Base-by-base conservation (phyloP, 129 eudicot species). In the sunflower (Helianthus annuus) region DNA sequence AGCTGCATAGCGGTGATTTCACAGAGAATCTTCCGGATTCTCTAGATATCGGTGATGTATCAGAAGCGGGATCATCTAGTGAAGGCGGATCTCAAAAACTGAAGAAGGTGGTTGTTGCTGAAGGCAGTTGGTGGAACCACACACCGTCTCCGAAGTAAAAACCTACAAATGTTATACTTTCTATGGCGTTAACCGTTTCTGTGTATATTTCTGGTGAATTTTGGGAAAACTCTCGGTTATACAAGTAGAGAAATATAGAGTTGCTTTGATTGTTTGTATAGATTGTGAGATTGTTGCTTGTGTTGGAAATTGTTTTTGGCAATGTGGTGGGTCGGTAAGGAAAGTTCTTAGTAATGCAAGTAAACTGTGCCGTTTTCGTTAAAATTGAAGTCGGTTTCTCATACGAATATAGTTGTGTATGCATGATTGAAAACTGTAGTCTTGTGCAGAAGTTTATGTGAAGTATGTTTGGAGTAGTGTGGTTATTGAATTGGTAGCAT, bases 21-120 rank as follows among this genome's bases (percentile, higher is more conserved):
- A 71, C 75, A 3, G 87, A 86, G 79, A 84, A 84, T 86, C 97
- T 87, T 78, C 98, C 98, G 4, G 96, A 87, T 59, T 79, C 88
- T 44, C 74, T 87, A 81, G 96, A 87, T 78, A 87, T 89, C 55
- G 97, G 96, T 62, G 95, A 93, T 69, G 89, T 90, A 58, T 73
- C 89, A 45, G 95, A 87, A 79, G 69, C 88, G 36, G 84, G 79
- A 69, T 59, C 82, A 27, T 76, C 87, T 34, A 71, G 83, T 56
- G 85, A 74, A 36, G 60, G 53, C 17, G 72, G 84, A 63, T 74
- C 78, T 44, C 79, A 66, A 73, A 84, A 83, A 73, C 55, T 65
- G 72, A 84, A 84, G 84, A 84, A 81, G 46, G 83, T 83, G 70
- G 84, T 78, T 48, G 88, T 76, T 66, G 80, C 70, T 64, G 77